Evolutionary conservation across 306 rosid genomes (phyloP).

Genomic region (Gleditsia sinensis): DNA sequence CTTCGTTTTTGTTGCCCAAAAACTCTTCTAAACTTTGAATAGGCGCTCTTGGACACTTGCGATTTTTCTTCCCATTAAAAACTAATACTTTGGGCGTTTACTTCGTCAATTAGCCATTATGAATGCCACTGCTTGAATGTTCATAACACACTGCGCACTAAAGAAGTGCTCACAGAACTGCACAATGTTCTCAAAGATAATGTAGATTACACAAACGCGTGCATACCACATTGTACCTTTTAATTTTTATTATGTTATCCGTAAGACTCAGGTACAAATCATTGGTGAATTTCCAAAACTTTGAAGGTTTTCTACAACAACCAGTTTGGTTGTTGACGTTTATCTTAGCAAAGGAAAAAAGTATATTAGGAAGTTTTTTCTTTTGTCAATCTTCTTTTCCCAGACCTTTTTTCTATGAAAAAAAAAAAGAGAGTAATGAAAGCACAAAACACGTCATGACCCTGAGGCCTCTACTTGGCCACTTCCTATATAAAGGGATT

Average conservation of each 20-base stretch:
- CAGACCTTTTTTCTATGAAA: neutral
- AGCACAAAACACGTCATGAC: neutral
- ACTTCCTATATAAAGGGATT: slow-evolving; percentile 27
- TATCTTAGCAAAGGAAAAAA: neutral
- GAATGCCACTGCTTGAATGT: neutral
- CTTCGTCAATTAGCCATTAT: neutral
- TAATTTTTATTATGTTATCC: neutral
- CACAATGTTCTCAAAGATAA: neutral
- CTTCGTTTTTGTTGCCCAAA: too few species aligned
- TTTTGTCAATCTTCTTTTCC: neutral
- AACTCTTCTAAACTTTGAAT: too few species aligned
- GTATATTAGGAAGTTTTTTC: neutral
- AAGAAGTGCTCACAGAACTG: neutral
- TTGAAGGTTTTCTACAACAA: neutral
- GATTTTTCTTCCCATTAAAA: neutral
- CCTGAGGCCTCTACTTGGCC: neutral
- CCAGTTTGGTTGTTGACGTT: neutral
- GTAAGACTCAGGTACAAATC: neutral
- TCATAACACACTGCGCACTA: neutral
- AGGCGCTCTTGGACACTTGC: neutral
- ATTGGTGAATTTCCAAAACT: neutral
- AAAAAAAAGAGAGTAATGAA: neutral
- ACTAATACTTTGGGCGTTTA: neutral
- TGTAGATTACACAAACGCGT: neutral
- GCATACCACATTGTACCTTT: neutral